A percentile compares a stretch with the other conserved stretches of the same genome.
phyloP scores from a whole-genome alignment of 441 rosid genomes.

The Adansonia madagascariensis region DNA sequence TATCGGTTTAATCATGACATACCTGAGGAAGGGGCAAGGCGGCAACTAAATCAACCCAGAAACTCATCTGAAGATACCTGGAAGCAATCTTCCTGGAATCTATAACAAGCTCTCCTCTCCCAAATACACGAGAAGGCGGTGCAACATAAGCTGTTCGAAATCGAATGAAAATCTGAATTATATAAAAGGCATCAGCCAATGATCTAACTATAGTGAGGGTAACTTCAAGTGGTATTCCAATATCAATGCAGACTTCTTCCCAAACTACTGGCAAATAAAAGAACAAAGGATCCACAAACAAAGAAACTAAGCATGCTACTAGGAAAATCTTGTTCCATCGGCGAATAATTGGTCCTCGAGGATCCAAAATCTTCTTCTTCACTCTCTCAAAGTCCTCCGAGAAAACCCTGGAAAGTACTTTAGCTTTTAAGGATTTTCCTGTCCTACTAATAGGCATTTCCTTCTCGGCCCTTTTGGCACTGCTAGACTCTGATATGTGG shows the following conservation, averaged over 20 bases:
- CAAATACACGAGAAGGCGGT: conserved; percentile 88
- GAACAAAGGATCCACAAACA: conserved; percentile 86
- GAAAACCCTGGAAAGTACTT: conserved; percentile 74
- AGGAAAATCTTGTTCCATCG: conserved; percentile 82
- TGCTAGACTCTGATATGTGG: conserved; percentile 41
- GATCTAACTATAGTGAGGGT: conserved; percentile 63
- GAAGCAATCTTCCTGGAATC: conserved; percentile 65
- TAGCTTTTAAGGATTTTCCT: conserved; percentile 57
- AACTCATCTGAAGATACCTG: conserved; percentile 57
- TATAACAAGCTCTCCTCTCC: conserved; percentile 91
- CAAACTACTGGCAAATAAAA: conserved; percentile 68
- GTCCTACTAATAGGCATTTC: conserved; percentile 16
- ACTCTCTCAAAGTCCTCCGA: conserved; percentile 76
- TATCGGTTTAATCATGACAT: not conserved
- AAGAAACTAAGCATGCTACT: conserved; percentile 67
- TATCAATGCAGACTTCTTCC: conserved; percentile 59
- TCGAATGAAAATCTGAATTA: conserved; percentile 64
- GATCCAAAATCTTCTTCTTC: conserved; percentile 70
- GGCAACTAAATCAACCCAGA: conserved; percentile 77
- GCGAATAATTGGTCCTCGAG: conserved; percentile 61
- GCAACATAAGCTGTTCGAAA: conserved; percentile 85
- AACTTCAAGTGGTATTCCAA: conserved; percentile 62
- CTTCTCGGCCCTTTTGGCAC: conserved; percentile 23
- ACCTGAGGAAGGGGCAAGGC: conserved; percentile 96
- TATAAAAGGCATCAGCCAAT: conserved; percentile 72